Percentiles rank a stretch among this genome's conserved stretches.
These are phyloP conservation scores for Calonectria pseudoturangicola DNA, from an alignment of 2,329 filamentous ascomycete genomes.

Conservation along the genomic window DNA sequence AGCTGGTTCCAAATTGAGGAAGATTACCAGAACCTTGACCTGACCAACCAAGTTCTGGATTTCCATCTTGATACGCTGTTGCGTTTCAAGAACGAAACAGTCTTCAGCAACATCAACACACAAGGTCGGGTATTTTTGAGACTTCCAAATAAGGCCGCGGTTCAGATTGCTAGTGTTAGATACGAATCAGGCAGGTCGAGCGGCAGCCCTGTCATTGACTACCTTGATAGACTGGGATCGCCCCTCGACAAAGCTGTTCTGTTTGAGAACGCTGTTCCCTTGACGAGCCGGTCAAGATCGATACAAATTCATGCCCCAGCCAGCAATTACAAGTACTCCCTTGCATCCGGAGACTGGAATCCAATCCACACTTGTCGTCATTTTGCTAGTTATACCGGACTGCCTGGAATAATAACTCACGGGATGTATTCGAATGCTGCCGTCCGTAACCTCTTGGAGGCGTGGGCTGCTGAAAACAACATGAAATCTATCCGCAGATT, in stretches of 20 bases:
- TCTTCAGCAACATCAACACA: not conserved
- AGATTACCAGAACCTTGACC: not conserved
- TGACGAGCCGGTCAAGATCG: not conserved
- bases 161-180: not conserved
- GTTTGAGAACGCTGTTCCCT: not conserved
- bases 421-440: not conserved
- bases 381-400: not conserved
- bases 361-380: not conserved
- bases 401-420: not conserved
- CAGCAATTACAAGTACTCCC: not conserved
- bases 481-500: not conserved
- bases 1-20: not conserved
- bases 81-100: constrained; percentile 1
- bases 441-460: not conserved
- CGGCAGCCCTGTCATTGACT: not conserved
- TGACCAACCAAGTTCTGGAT: not conserved
- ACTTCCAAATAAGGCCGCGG: not conserved
- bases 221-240: not conserved
- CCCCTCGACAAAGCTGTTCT: not conserved
- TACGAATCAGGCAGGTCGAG: not conserved
- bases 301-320: not conserved
- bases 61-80: not conserved
- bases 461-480: not conserved
- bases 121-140: not conserved
- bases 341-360: not conserved